These are phyloP conservation scores for Emiliania huxleyi DNA, from an alignment of 78 protist species.

Conservation along the genomic window DNA sequence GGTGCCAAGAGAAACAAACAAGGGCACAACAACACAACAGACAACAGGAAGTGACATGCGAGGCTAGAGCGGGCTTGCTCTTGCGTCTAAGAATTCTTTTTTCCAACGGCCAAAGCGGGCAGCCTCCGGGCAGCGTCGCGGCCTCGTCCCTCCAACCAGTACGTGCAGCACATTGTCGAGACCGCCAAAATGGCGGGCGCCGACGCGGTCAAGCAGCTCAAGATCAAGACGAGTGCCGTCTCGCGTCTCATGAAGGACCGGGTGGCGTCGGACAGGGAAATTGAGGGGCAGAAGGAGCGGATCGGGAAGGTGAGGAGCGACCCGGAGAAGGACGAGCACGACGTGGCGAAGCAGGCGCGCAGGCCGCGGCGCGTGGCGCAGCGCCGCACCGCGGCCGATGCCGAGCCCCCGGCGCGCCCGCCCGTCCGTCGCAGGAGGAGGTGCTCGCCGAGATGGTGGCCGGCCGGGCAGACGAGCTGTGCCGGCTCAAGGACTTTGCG, in stretches of 20 bases:
- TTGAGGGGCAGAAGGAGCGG: not conserved
- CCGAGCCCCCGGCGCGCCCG: not conserved
- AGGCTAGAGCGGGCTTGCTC: no score
- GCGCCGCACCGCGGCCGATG: not conserved
- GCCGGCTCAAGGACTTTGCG: not conserved
- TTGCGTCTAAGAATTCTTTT: no score
- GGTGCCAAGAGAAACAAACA: no score
- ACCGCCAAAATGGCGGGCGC: no score
- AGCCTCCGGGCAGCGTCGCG: no score
- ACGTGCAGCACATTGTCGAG: no score
- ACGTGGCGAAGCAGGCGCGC: not conserved
- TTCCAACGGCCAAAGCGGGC: no score
- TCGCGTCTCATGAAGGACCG: not conserved
- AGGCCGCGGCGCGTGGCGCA: not conserved
- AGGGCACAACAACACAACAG: no score
- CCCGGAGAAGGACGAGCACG: constrained; percentile 8
- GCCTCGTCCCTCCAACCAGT: no score
- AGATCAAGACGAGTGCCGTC: not conserved
- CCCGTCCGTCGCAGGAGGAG: not conserved
- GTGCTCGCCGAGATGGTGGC: not conserved
- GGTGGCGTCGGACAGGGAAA: not conserved
- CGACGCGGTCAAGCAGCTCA: not conserved
- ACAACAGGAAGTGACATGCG: no score
- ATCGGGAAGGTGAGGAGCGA: not conserved
- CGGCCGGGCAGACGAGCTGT: not conserved